A percentile compares a stretch with the other conserved stretches of the same genome.
These are phyloP conservation scores for Fusarium nematophilum DNA, from an alignment of 2,329 filamentous ascomycete species.

Conservation along the genomic window DNA sequence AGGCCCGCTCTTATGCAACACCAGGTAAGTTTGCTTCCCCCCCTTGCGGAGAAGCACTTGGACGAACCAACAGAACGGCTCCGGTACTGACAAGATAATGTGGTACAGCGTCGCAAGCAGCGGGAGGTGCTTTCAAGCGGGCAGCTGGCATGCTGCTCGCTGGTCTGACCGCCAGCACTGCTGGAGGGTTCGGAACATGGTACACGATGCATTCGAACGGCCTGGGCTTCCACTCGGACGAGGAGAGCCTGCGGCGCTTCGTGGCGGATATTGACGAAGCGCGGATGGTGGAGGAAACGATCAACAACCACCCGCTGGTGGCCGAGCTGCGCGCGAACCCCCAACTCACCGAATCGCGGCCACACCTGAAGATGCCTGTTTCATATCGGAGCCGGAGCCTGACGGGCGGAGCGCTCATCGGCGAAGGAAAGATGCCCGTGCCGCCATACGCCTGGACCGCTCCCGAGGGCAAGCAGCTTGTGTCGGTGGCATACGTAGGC, in stretches of 20 bases:
- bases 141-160: constrained; percentile 42
- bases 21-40: constrained; percentile 36
- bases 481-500: constrained; percentile 82
- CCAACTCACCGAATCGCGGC: constrained; percentile 79
- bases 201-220: constrained; percentile 49
- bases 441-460: constrained; percentile 85
- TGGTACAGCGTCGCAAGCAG: constrained; percentile 24
- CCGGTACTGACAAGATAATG: constrained; percentile 22
- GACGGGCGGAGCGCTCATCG: constrained; percentile 82
- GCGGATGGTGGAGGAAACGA: constrained; percentile 74
- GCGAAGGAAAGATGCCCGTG: constrained; percentile 79
- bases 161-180: constrained; percentile 46
- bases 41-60: background rate
- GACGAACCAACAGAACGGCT: constrained; percentile 8
- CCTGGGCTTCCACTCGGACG: constrained; percentile 65
- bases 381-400: constrained; percentile 78
- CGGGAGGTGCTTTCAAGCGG: constrained; percentile 38
- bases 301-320: constrained; percentile 81
- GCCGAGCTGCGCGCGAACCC: constrained; percentile 73
- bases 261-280: constrained; percentile 64
- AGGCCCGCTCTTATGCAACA: constrained; percentile 43
- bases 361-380: constrained; percentile 86
- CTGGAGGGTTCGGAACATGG: constrained; percentile 52
- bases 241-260: constrained; percentile 78
- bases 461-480: constrained; percentile 73